Evolutionary conservation across 371 early-diverging fungal genomes (phyloP).

Genomic region (Apophysomyces elegans): DNA sequence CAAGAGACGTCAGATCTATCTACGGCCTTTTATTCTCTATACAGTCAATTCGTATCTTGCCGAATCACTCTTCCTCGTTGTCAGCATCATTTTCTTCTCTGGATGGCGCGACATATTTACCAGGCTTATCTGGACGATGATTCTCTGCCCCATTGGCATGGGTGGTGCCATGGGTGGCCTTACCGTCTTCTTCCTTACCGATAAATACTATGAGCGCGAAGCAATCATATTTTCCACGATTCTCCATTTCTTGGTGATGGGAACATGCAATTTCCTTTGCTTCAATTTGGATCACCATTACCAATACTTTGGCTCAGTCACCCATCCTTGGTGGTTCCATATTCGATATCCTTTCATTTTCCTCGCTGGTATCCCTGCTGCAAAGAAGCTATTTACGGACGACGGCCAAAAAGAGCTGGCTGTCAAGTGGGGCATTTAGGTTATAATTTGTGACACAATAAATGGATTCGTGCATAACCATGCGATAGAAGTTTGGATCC

Average conservation of each 20-base stretch:
- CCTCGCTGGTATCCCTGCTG: constrained; percentile 14
- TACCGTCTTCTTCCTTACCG: constrained; percentile 17
- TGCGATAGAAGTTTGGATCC: no score
- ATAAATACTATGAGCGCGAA: constrained; percentile 9
- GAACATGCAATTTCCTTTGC: constrained; percentile 17
- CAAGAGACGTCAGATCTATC: constrained; percentile 14
- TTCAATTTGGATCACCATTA: constrained; percentile 14
- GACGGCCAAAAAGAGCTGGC: constrained; percentile 18
- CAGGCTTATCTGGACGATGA: constrained; percentile 18
- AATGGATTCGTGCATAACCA: no score
- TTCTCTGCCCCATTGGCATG: constrained; percentile 21
- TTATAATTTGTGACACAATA: neutral
- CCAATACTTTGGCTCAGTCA: constrained; percentile 16
- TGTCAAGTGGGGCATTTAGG: constrained; percentile 13
- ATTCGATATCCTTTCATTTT: constrained; percentile 20
- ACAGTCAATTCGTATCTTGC: constrained; percentile 14
- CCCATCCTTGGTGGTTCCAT: constrained; percentile 21
- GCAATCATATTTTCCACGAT: constrained; percentile 14
- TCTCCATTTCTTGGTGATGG: constrained; percentile 14
- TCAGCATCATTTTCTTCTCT: constrained; percentile 15
- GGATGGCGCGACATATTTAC: constrained; percentile 11
- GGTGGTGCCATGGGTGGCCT: constrained; percentile 10
- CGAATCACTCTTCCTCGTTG: constrained; percentile 7
- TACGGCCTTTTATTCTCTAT: constrained; percentile 17
- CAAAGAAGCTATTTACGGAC: constrained; percentile 17